Percentiles rank a stretch among this genome's conserved stretches.
Conservation (phyloP, 2,329 filamentous ascomycete genomes). For the Hypoxylon sp. region DNA sequence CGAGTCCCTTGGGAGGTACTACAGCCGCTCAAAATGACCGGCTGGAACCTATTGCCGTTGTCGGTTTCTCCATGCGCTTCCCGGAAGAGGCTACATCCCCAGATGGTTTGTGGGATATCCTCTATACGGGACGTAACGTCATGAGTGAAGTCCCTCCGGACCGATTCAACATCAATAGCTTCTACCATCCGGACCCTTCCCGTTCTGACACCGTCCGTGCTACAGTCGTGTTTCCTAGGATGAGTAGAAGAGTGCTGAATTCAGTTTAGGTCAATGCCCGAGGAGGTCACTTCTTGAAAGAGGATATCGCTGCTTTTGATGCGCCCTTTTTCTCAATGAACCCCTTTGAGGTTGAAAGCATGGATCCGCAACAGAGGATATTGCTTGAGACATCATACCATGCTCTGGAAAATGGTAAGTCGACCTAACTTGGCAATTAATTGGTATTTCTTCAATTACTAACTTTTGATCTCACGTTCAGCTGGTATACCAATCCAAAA, state of each 20-base stretch:
- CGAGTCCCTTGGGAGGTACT: too few relatives aligned
- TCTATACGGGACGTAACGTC: neutral
- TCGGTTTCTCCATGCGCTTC: conserved; percentile 3
- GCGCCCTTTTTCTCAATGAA: conserved; percentile 48
- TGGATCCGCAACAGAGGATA: conserved; percentile 45
- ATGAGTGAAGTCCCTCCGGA: conserved; percentile 15
- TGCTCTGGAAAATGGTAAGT: conserved; percentile 25
- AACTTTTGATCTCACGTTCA: neutral
- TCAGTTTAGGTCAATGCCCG: neutral
- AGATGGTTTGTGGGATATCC: conserved; percentile 15
- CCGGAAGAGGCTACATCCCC: conserved; percentile 3
- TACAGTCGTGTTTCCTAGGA: too few relatives aligned
- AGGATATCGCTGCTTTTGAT: conserved; percentile 47
- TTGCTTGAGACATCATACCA: conserved; percentile 21
- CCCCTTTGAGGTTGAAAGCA: conserved; percentile 30
- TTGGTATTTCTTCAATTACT: too few relatives aligned
- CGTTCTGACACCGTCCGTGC: too few relatives aligned
- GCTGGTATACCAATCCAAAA: conserved; percentile 19
- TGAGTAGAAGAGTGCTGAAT: too few relatives aligned
- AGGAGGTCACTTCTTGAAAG: conserved; percentile 30
- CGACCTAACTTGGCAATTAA: too few relatives aligned
- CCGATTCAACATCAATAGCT: conserved; percentile 18
- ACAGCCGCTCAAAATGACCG: too few relatives aligned
- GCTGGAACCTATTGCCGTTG: conserved; percentile 44
- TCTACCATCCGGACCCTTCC: conserved; percentile 10